Evolutionary conservation across 75 land plant genomes (phyloP).

Genomic region (Cryptomeria japonica): DNA sequence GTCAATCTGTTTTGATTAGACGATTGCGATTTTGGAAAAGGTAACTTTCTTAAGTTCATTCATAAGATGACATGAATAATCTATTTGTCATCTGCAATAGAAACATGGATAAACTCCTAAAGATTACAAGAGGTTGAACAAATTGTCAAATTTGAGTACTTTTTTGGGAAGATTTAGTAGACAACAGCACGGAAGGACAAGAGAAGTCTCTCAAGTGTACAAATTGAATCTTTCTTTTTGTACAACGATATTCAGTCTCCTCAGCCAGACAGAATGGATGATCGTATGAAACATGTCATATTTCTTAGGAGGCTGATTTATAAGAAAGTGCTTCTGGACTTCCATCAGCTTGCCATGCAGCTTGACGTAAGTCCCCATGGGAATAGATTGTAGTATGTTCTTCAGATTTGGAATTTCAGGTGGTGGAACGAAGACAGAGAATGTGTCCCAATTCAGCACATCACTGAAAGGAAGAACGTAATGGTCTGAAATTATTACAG

Average conservation of each 20-base stretch:
- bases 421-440: slow-evolving; percentile 43
- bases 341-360: slow-evolving; percentile 42
- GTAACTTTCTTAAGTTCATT: no score
- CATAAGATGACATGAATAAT: no score
- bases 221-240: not conserved
- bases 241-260: slow-evolving; percentile 30
- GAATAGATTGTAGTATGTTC: slow-evolving; percentile 39
- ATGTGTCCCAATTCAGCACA: slow-evolving; percentile 53
- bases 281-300: slow-evolving; percentile 60
- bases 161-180: no score
- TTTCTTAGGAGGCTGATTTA: slow-evolving; percentile 39
- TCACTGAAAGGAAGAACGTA: slow-evolving; percentile 72
- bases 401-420: slow-evolving; percentile 48
- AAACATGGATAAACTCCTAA: no score
- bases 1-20: no score
- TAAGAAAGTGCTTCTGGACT: slow-evolving; percentile 39
- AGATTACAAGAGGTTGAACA: no score
- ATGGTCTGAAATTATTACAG: slow-evolving; percentile 52
- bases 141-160: no score
- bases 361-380: slow-evolving; percentile 23
- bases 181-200: no score
- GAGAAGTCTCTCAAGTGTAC: not conserved
- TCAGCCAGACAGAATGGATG: slow-evolving; percentile 48
- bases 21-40: no score
- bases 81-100: no score